Conservation (phyloP, 179 eudicot genomes). For the Beta lomatogona region DNA sequence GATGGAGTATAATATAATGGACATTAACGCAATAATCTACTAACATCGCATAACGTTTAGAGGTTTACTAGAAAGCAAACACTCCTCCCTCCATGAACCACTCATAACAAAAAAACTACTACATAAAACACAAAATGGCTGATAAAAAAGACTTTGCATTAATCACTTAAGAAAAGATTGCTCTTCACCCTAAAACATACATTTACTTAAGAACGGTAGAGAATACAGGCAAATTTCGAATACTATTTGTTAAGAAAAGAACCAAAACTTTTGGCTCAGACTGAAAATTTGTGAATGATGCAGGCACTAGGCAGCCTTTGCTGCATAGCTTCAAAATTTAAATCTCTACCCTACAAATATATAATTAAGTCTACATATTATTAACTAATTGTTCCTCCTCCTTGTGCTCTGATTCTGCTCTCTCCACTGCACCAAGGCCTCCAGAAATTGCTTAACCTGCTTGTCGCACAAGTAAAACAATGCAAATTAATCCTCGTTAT, state of each 20-base stretch:
- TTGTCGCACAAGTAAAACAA: neutral
- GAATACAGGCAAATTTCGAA: neutral
- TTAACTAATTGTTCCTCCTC: conserved; percentile 14
- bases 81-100: neutral
- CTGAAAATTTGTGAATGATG: neutral
- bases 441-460: conserved; percentile 62
- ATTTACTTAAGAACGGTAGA: conserved; percentile 2
- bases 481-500: neutral
- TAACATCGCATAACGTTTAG: too few species aligned
- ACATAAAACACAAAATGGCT: neutral
- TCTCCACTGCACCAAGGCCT: conserved; percentile 51
- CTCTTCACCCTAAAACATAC: conserved; percentile 6
- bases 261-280: neutral
- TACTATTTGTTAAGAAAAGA: neutral
- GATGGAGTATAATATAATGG: too few species aligned
- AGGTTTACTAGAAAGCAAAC: neutral
- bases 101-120: neutral
- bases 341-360: conserved; percentile 4
- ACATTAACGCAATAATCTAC: too few species aligned
- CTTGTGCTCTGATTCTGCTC: conserved; percentile 25
- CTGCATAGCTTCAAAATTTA: conserved; percentile 12
- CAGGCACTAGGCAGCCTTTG: conserved; percentile 8
- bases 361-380: neutral
- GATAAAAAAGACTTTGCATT: neutral
- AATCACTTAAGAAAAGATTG: neutral